Conservation (phyloP, 148 eudicot species). For the Fagopyrum tataricum region DNA sequence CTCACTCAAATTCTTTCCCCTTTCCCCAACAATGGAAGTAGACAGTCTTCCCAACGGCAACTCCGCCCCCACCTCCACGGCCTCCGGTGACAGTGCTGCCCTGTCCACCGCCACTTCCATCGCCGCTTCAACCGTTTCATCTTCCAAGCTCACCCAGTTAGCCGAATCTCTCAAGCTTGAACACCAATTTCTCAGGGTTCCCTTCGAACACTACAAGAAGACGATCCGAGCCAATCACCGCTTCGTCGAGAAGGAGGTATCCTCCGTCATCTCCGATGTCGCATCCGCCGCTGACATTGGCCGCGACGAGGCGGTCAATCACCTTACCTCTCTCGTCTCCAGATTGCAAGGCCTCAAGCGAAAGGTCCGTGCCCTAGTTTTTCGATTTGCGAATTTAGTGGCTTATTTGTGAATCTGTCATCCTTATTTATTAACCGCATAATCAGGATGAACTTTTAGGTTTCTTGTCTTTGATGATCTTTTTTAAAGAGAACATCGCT, state of each 20-base stretch:
- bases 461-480: not conserved
- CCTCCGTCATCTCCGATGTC: conserved; percentile 59
- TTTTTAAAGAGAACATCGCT: not conserved
- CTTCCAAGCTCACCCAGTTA: conserved; percentile 35
- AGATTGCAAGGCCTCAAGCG: conserved; percentile 91
- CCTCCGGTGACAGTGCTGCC: conserved; percentile 12
- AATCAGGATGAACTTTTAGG: not conserved
- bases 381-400: not conserved
- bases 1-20: conserved; percentile 4
- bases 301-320: conserved; percentile 57
- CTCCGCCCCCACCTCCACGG: conserved; percentile 23
- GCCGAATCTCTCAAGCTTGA: conserved; percentile 74
- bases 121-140: conserved; percentile 21
- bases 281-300: conserved; percentile 37
- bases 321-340: conserved; percentile 70
- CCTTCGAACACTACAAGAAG: conserved; percentile 94
- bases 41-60: conserved; percentile 51
- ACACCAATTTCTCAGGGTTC: conserved; percentile 86
- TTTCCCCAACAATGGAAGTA: conserved; percentile 36
- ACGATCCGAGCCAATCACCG: conserved; percentile 83
- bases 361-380: conserved; percentile 29
- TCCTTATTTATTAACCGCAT: not conserved
- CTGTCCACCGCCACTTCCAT: conserved; percentile 2
- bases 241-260: conserved; percentile 69
- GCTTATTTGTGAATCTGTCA: not conserved